Evolutionary conservation across 768 basidiomycete genomes (phyloP), one percentile per base, ranked within the genome.

Genomic region (Amanita brunnescens): DNA sequence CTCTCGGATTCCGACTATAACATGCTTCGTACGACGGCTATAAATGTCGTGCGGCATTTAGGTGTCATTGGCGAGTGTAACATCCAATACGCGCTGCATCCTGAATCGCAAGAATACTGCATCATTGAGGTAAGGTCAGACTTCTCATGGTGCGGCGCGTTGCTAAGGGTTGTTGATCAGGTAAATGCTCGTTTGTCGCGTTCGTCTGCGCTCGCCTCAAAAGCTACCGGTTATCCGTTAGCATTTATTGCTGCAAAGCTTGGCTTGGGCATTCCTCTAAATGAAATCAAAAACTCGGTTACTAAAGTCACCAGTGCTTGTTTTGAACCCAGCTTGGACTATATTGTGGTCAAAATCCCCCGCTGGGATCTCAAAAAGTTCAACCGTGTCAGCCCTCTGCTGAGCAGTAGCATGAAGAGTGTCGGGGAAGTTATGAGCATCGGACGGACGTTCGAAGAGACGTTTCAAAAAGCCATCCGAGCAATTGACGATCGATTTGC

Each of bases 351-450:
- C 64, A 98, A 99, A 75, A 96, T 99, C 61, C 95, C 95, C 50
- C 87, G 95, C 57, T 99, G 95, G 95, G 96, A 99, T 69, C 73
- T 98, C 63, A 94, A 94, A 70, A 99, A 99, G 77, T 99, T 99
- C 73, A 91, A 61, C 61, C 83, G 95, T 41, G 95, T 99, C 61
- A 93, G 90, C 64, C 80, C 87, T 53, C 75, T 89, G 35, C 72
- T 99, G 44, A 91, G 91, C 67, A 91, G 87, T 59, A 91, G 89
- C 69, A 98, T 99, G 95, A 98, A 98, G 78, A 92, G 89, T 60
- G 95, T 99, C 6, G 95, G 95, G 23, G 95, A 99, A 68, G 95
- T 99, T 52, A 99, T 99, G 96, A 91, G 90, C 58, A 98, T 99
- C 58, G 95, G 95, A 12, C 76, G 95, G 59, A 96, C 93, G 4